A percentile compares a stretch with the other conserved stretches of the same genome.
phyloP scores from a whole-genome alignment of 495 filamentous ascomycete genomes.

The Diplogelasinospora grovesii region DNA sequence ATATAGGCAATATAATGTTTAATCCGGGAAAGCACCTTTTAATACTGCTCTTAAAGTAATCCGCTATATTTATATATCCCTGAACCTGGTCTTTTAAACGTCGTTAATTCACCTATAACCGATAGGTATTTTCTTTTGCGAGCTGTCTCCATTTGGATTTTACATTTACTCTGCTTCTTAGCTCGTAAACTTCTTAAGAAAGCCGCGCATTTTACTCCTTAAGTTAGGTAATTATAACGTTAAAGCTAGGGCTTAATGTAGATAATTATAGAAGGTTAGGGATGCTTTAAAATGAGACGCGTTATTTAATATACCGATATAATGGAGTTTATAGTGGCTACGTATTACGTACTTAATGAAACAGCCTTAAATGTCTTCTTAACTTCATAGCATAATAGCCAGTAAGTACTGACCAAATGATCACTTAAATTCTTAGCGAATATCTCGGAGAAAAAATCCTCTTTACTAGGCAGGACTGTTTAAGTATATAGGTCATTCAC shows the following conservation, averaged over 20 bases:
- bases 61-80: too few relatives aligned
- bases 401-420: neutral
- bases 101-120: too few relatives aligned
- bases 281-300: neutral
- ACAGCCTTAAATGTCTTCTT: neutral
- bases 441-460: slow-evolving; percentile 3
- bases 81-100: too few relatives aligned
- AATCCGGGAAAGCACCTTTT: too few relatives aligned
- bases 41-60: too few relatives aligned
- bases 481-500: slow-evolving; percentile 2
- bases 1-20: too few relatives aligned
- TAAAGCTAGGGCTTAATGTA: neutral
- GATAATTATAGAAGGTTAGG: neutral
- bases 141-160: too few relatives aligned
- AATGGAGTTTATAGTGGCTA: neutral
- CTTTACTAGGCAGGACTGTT: neutral
- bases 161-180: too few relatives aligned
- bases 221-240: neutral
- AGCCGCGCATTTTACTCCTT: neutral
- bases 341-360: neutral
- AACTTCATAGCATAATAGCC: neutral
- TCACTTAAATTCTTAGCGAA: neutral
- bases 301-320: neutral
- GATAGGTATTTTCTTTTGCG: too few relatives aligned
- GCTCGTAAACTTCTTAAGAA: too few relatives aligned